Base-by-base conservation (phyloP, 2,329 filamentous ascomycete species). In the Ascosphaera apis region DNA sequence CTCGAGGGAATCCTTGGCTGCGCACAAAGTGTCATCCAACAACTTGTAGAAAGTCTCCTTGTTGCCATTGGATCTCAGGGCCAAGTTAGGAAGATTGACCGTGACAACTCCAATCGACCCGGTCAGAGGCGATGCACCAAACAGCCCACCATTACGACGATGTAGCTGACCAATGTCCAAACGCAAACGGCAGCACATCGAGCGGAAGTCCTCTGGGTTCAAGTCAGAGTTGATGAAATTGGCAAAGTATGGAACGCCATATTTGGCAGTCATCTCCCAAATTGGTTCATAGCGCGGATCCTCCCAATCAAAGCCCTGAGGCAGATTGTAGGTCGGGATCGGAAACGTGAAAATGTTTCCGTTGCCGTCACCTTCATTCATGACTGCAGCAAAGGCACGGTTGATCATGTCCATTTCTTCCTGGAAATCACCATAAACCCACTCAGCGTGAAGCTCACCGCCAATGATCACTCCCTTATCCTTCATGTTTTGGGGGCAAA, bases 361-460 rank as follows among this genome's bases (percentile, higher is more conserved):
- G 13, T 32, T 32, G 5, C 31, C 31, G 13, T 32, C 31, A 32
- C 31, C 31, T n/a, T 32, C 31, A n/a, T 32, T 32, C 31, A 32
- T 32, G 6, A 32, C 31, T 5, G 31, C 31, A 32, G 31, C 13
- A 15, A 32, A 32, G 13, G n/a, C n/a, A 5, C 31, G 31, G 16
- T 32, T 32, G 31, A 32, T 32, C n/a, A 32, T 15, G 31, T 32
- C 31, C 31, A 32, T 32, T n/a, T 32, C 31, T 32, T 32, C 31
- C 13, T 32, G 31, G 31, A 32, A 32, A 17, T 32, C 31, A 17
- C 31, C 31, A 32, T 32, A 32, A 6, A 32, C 5, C 31, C 31
- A 32, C n/a, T 15, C 16, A 17, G n/a, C 6, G 31, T 32, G 31
- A 5, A 15, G 5, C 31, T 32, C 13, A 15, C 31, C 31, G 6